Evolutionary conservation across 177 flowering plant species (phyloP), one percentile per base, ranked within the genome.

Genomic region (Telopea speciosissima): DNA sequence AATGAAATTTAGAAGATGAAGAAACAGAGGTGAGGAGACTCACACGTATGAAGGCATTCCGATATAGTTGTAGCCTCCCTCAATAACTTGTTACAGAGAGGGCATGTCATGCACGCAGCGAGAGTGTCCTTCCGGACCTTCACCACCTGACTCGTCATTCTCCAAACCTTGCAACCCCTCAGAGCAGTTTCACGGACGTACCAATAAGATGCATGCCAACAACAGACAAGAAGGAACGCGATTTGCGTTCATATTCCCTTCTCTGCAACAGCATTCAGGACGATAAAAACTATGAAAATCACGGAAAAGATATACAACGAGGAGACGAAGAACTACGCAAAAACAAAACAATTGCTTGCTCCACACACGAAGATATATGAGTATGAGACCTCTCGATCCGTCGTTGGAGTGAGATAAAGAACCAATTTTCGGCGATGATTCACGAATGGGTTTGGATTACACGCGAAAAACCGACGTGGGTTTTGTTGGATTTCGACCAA

Each of bases 61-160:
- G 93, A 90, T 17, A 94, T 84, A 56, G 99, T 94, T 12, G 99
- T 94, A 66, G 99, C 99, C 13, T 94, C 97, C 31, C 73, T 82
- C 66, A 92, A 77, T 45, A 92, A 84, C 79, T 87, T 88, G 62
- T 89, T 68, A 67, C 99, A 94, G 61, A 94, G 85, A 69, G 95
- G 92, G 80, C 99, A 94, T 68, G 90, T 87, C 89, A 94, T 90
- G 93, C 99, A 90, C 68, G 90, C 87, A 74, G 76, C 87, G 19
- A 94, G 70, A 58, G 78, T 67, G 72, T 84, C 92, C 72, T 88
- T 83, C 79, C 80, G 83, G 64, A 94, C 91, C 68, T 82, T 88
- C 81, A 86, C 81, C 62, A 80, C 83, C 72, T 85, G 88, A 78
- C 73, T 80, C 72, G 80, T 66, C 90, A 81, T 85, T 82, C 67